phyloP scores from a whole-genome alignment of 257 asterid species.

The Lycium barbarum region DNA sequence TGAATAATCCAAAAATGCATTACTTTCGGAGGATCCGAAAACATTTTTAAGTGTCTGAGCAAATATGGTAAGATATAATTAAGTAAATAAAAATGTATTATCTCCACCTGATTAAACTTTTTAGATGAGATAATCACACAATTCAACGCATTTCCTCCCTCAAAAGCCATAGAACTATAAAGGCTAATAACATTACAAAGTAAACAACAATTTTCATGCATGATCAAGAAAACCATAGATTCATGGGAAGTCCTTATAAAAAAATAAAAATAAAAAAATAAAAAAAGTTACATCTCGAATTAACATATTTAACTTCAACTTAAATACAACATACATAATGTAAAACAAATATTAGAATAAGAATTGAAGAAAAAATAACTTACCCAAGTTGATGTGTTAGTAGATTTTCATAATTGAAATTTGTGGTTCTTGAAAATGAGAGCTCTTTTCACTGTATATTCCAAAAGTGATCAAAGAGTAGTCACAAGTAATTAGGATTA shows the following conservation, averaged over 20 bases:
- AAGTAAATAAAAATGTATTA: background rate
- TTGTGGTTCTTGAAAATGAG: background rate
- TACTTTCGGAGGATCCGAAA: background rate
- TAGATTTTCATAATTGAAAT: constrained; percentile 2
- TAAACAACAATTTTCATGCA: background rate
- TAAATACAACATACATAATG: background rate
- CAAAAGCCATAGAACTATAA: background rate
- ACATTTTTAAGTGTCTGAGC: background rate
- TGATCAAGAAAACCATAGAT: background rate
- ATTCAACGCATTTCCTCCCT: background rate
- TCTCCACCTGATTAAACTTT: background rate
- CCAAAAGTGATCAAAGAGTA: background rate
- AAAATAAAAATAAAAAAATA: too few relatives aligned
- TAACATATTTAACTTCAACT: background rate
- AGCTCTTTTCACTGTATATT: constrained; percentile 3
- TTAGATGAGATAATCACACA: background rate
- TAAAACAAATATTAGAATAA: background rate
- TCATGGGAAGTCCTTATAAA: too few relatives aligned
- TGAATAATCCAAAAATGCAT: background rate
- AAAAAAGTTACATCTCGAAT: background rate
- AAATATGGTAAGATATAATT: background rate
- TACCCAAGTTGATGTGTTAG: background rate
- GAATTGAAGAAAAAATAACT: background rate
- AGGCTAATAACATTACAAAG: background rate
- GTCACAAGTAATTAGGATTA: background rate